Percentiles rank a stretch among this genome's conserved stretches.
Conservation (phyloP, 345 rosid species). For the Hevea brasiliensis region DNA sequence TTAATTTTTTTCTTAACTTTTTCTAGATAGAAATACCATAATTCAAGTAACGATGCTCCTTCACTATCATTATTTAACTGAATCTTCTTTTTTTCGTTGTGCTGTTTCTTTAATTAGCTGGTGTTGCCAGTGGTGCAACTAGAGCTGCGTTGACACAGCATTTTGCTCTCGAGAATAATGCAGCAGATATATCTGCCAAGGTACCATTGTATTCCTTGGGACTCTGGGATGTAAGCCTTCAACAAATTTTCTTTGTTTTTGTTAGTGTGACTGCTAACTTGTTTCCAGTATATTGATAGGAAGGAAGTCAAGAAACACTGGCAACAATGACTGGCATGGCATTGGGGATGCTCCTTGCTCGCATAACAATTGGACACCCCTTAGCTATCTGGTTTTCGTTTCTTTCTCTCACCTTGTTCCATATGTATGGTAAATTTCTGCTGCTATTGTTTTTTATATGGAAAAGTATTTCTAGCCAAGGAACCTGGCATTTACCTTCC, state of each 20-base stretch:
- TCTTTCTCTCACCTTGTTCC: slow-evolving; percentile 77
- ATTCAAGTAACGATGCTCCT: background rate
- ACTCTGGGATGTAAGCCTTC: slow-evolving; percentile 14
- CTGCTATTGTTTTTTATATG: background rate
- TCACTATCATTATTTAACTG: slow-evolving; percentile 13
- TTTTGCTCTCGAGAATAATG: slow-evolving; percentile 93
- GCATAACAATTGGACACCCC: slow-evolving; percentile 67
- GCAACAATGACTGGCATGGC: slow-evolving; percentile 98
- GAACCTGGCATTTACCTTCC: background rate
- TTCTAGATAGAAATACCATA: background rate
- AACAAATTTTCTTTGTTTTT: background rate
- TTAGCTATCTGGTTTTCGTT: slow-evolving; percentile 77
- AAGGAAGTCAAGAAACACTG: slow-evolving; percentile 95
- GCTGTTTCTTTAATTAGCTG: slow-evolving; percentile 47
- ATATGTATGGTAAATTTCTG: slow-evolving; percentile 80
- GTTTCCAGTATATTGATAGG: slow-evolving; percentile 40
- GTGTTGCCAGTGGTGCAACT: slow-evolving; percentile 99
- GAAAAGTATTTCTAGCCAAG: background rate
- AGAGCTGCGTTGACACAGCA: slow-evolving; percentile 98
- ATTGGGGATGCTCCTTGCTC: slow-evolving; percentile 86
- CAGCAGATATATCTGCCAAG: slow-evolving; percentile 94
- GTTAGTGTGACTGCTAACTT: background rate
- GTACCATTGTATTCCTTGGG: slow-evolving; percentile 33
- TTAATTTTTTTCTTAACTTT: background rate
- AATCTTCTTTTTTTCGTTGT: background rate